phyloP scores from a whole-genome alignment of 2,329 filamentous ascomycete species.

The Pyrenophora tritici-repentis region DNA sequence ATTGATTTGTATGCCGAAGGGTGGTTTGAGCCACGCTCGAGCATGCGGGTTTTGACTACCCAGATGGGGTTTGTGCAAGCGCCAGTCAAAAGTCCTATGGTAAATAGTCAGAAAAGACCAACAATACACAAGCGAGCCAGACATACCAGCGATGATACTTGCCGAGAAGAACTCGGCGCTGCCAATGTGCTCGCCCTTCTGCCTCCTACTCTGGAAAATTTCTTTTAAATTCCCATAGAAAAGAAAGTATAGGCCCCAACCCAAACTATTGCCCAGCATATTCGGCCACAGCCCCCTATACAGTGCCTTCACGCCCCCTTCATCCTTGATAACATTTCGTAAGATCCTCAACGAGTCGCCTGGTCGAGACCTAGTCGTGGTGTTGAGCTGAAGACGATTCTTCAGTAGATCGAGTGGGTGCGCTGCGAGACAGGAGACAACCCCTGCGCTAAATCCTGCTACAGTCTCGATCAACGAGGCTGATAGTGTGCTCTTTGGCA shows the following conservation, averaged over 20 bases:
- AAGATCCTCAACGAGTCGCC: conserved; percentile 61
- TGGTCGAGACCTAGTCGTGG: conserved; percentile 49
- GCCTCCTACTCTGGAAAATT: conserved; percentile 51
- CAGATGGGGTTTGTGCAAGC: conserved; percentile 92
- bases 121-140: neutral
- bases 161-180: conserved; percentile 80
- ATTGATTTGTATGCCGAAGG: conserved; percentile 83
- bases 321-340: conserved; percentile 57
- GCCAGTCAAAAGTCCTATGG: conserved; percentile 72
- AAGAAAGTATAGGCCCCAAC: conserved; percentile 93
- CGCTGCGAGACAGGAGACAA: conserved; percentile 81
- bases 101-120: conserved; percentile 12
- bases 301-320: conserved; percentile 68
- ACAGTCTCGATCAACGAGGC: conserved; percentile 83
- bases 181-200: conserved; percentile 53
- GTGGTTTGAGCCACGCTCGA: conserved; percentile 76
- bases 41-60: conserved; percentile 98
- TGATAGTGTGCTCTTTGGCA: conserved; percentile 46
- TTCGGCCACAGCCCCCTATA: conserved; percentile 93
- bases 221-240: conserved; percentile 67
- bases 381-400: conserved; percentile 79
- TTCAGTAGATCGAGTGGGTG: conserved; percentile 97
- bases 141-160: conserved; percentile 64
- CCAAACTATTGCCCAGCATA: conserved; percentile 84
- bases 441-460: conserved; percentile 87